Conservation (phyloP, 1,284 basidiomycete species). For the Ustanciosporium gigantosporum region DNA sequence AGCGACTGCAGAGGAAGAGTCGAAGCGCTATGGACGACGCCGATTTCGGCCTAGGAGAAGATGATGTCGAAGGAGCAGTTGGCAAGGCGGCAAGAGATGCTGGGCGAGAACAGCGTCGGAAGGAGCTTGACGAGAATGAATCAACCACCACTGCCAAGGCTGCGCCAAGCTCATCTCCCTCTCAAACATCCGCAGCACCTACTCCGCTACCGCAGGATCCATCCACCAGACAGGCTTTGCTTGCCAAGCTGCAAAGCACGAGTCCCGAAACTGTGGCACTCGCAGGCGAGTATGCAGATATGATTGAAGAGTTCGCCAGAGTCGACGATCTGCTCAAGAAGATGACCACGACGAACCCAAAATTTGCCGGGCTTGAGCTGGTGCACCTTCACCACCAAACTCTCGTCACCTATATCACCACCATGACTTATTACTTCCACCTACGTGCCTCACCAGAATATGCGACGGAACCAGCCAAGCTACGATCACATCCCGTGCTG, state of each 20-base stretch:
- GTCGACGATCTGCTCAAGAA: constrained; percentile 67
- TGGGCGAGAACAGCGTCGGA: constrained; percentile 41
- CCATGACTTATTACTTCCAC: constrained; percentile 89
- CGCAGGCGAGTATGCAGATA: constrained; percentile 65
- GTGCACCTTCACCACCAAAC: constrained; percentile 65
- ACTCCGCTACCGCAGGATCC: constrained; percentile 1
- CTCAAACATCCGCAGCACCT: background rate
- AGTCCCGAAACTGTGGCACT: constrained; percentile 73
- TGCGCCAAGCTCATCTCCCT: background rate
- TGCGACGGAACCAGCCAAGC: constrained; percentile 30
- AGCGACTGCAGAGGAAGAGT: constrained; percentile 75
- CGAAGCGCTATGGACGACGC: constrained; percentile 74
- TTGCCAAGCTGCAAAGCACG: constrained; percentile 77
- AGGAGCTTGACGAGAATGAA: constrained; percentile 40
- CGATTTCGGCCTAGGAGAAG: constrained; percentile 82
- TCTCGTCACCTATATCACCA: constrained; percentile 83
- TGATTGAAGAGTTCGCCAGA: constrained; percentile 66
- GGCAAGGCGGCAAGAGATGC: constrained; percentile 42
- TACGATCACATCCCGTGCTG: constrained; percentile 69
- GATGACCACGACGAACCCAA: constrained; percentile 66
- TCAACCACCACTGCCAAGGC: background rate
- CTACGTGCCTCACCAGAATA: constrained; percentile 68
- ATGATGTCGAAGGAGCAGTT: constrained; percentile 37
- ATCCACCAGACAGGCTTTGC: constrained; percentile 65
- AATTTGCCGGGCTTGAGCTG: constrained; percentile 63